Conservation (phyloP, 192 early-diverging fungal species). For the Podila epigama region DNA sequence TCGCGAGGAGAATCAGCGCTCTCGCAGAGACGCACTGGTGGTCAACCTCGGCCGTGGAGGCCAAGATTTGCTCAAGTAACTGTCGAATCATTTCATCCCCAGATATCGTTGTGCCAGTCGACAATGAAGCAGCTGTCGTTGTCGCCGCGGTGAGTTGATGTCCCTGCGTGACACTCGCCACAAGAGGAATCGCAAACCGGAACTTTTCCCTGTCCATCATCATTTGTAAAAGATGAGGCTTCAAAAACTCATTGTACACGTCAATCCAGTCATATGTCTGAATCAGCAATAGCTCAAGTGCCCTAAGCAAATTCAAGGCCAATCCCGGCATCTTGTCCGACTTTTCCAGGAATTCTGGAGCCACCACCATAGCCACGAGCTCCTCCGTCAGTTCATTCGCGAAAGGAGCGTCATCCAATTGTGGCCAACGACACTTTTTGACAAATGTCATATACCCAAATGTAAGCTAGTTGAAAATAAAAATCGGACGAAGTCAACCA, state of each 20-base stretch:
- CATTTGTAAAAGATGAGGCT: conserved; percentile 13
- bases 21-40: background rate
- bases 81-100: background rate
- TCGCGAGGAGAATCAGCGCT: background rate
- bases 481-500: background rate
- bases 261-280: conserved; percentile 33
- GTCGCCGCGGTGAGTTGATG: background rate
- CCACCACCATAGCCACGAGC: conserved; percentile 8
- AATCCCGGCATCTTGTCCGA: background rate
- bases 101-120: background rate
- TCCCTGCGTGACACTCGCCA: conserved; percentile 11
- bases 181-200: conserved; percentile 16
- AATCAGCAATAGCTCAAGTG: conserved; percentile 26
- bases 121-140: background rate
- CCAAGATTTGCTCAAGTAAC: background rate
- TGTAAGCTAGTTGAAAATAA: conserved; percentile 5
- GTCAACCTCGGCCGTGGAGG: background rate
- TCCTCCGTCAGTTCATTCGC: conserved; percentile 21
- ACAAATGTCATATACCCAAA: conserved; percentile 21
- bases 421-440: conserved; percentile 22
- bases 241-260: conserved; percentile 26
- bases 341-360: conserved; percentile 4
- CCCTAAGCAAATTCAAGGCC: conserved; percentile 18
- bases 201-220: conserved; percentile 10
- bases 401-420: conserved; percentile 16